Evolutionary conservation across 495 filamentous ascomycete species (phyloP).

Genomic region (Neurospora pannonica): DNA sequence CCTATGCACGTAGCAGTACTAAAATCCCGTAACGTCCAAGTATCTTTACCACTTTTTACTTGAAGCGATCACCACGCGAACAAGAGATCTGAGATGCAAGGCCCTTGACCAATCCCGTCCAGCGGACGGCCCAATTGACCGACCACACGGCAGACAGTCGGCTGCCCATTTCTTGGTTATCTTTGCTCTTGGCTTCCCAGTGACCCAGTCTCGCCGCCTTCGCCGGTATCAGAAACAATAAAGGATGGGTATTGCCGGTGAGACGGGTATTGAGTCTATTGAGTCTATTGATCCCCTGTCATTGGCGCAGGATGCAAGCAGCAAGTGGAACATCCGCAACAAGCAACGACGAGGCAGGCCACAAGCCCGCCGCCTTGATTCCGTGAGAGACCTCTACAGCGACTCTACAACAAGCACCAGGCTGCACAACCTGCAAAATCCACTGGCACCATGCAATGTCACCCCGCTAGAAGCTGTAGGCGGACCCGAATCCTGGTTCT

Average conservation of each 20-base stretch:
- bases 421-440: background rate
- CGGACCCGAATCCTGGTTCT: background rate
- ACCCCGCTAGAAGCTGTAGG: slow-evolving; percentile 1
- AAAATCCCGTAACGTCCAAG: background rate
- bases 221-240: background rate
- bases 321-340: background rate
- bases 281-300: background rate
- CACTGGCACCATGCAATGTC: background rate
- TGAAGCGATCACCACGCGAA: background rate
- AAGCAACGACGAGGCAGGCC: background rate
- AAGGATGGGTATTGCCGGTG: background rate
- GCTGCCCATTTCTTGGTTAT: background rate
- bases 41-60: background rate
- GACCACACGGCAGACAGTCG: background rate
- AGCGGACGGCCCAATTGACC: background rate
- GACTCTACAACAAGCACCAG: background rate
- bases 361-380: background rate
- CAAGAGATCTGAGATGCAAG: background rate
- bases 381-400: background rate
- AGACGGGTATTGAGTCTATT: no score
- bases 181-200: background rate
- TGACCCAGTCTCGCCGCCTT: background rate
- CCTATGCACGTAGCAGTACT: background rate
- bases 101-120: background rate
- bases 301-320: background rate